Evolutionary conservation across 2,329 filamentous ascomycete genomes (phyloP), one percentile per base, ranked within the genome.

Genomic region (Apiospora sp.): DNA sequence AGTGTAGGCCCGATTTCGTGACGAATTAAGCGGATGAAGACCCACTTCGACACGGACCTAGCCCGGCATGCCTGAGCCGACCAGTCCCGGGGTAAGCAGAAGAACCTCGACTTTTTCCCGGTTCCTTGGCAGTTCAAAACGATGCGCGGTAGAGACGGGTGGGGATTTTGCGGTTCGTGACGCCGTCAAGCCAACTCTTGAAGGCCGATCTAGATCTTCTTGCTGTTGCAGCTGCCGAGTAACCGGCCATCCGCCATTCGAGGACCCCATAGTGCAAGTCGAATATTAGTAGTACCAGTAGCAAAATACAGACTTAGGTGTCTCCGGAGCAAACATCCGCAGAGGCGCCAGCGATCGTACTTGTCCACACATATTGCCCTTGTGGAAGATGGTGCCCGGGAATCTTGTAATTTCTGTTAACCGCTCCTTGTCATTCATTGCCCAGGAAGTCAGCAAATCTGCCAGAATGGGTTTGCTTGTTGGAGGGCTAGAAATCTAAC

Each of bases 1-100:
- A 64, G 22, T 64, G 34, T 41, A 64, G 58, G 58, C 58, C 58
- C 58, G 58, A 64, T 41, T 64, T 22, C 22, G 58, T 64, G 58
- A 64, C 58, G 58, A 64, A 64, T 41, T 64, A 64, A 64, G 58
- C 58, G 58, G 58, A 64, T 64, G 58, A 2, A n/a, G 41, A 64
- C 19, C 58, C 58, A 64, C 58, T 14, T 64, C 34, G 34, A 24
- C 58, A 64, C 58, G 58, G 58, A 41, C 58, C 30, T 64, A 24
- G 34, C 58, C 58, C 58, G 58, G 58, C 58, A 64, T 64, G 34
- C 34, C 19, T 24, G 19, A 64, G 58, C 58, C 58, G 58, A 64
- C 19, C 41, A 64, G 34, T 24, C 22, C 34, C 58, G 58, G 58
- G 34, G 19, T n/a, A 41, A 64, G 58, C 58, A 64, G 30, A 14